Conservation (phyloP, 1,139 yeast species). For the Schwanniomyces etchellsii region DNA sequence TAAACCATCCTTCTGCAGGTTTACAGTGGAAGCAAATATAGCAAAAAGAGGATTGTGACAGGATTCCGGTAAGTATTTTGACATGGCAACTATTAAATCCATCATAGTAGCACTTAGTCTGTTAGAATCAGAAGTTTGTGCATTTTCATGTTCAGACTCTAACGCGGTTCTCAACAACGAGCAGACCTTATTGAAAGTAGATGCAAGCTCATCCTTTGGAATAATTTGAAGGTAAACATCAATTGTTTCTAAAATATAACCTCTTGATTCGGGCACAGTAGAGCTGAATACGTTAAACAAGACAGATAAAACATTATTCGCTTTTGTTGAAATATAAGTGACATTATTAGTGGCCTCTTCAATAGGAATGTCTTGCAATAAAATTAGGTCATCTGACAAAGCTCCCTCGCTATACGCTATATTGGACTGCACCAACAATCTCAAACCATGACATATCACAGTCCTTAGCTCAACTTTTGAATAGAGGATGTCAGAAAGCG, state of each 20-base stretch:
- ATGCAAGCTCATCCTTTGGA: conserved; percentile 58
- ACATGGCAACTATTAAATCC: conserved; percentile 85
- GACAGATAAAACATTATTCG: conserved; percentile 77
- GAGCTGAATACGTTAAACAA: conserved; percentile 87
- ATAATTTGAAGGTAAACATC: conserved; percentile 74
- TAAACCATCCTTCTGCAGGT: conserved; percentile 50
- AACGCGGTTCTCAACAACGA: conserved; percentile 68
- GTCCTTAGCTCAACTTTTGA: conserved; percentile 71
- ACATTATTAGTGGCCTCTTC: conserved; percentile 52
- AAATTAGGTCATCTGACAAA: conserved; percentile 48
- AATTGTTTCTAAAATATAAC: conserved; percentile 78
- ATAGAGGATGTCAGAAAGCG: conserved; percentile 69
- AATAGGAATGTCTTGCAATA: conserved; percentile 58
- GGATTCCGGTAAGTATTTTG: conserved; percentile 69
- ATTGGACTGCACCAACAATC: conserved; percentile 74
- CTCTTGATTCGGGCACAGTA: conserved; percentile 78
- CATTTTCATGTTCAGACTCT: conserved; percentile 68
- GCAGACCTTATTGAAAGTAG: conserved; percentile 84
- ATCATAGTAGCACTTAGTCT: conserved; percentile 77
- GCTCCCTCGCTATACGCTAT: conserved; percentile 57
- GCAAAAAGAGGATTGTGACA: conserved; percentile 71
- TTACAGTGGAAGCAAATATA: conserved; percentile 68
- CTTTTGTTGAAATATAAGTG: conserved; percentile 56
- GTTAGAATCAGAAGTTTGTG: conserved; percentile 9
- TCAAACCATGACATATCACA: conserved; percentile 74